Conservation (phyloP, 805 yeast genomes). For the Brettanomyces naardenensis region DNA sequence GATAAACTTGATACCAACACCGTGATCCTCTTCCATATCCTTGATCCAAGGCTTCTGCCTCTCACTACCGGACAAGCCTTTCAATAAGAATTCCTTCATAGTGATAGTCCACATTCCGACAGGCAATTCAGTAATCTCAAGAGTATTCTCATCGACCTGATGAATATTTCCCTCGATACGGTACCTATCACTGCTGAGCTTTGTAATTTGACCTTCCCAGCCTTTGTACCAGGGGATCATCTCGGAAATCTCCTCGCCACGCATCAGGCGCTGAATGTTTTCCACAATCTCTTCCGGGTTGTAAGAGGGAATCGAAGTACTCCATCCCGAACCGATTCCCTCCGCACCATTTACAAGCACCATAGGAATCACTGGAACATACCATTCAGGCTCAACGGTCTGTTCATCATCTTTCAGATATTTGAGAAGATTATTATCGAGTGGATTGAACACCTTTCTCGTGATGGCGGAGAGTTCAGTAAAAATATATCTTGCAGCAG, state of each 20-base stretch:
- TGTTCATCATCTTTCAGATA: slow-evolving; percentile 90
- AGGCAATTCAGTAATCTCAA: slow-evolving; percentile 91
- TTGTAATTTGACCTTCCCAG: slow-evolving; percentile 81
- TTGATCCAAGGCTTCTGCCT: slow-evolving; percentile 79
- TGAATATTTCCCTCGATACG: slow-evolving; percentile 75
- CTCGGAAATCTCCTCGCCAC: slow-evolving; percentile 57
- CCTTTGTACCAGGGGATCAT: slow-evolving; percentile 94
- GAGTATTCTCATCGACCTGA: slow-evolving; percentile 66
- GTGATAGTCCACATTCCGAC: slow-evolving; percentile 88
- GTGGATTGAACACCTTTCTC: slow-evolving; percentile 63
- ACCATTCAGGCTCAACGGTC: slow-evolving; percentile 94
- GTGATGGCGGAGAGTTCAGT: slow-evolving; percentile 79
- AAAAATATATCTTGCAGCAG: slow-evolving; percentile 95
- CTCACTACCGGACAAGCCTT: slow-evolving; percentile 70
- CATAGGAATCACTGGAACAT: slow-evolving; percentile 90
- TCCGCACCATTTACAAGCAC: slow-evolving; percentile 92
- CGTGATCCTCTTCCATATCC: slow-evolving; percentile 93
- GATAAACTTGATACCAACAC: slow-evolving; percentile 69
- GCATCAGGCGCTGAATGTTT: slow-evolving; percentile 68
- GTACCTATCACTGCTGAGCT: slow-evolving; percentile 56
- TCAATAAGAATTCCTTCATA: slow-evolving; percentile 75
- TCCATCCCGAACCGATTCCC: slow-evolving; percentile 99
- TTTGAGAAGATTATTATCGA: slow-evolving; percentile 69
- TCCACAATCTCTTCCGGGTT: slow-evolving; percentile 78
- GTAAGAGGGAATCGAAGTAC: slow-evolving; percentile 84